These are phyloP conservation scores for Pichia californica DNA, from an alignment of 805 yeast genomes.

Conservation along the genomic window DNA sequence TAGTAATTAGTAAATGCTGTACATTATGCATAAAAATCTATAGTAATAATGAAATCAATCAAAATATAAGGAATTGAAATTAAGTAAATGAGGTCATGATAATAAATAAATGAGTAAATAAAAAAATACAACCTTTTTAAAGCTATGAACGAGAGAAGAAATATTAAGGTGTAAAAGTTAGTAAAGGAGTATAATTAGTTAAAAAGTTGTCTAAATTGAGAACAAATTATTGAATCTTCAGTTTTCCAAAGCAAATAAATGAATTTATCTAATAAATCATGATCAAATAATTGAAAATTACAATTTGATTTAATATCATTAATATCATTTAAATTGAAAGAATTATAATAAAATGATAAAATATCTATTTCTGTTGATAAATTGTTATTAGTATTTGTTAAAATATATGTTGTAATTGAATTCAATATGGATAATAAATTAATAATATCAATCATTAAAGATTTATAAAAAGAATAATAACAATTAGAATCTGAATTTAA, in stretches of 20 bases:
- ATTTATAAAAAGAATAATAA: neutral
- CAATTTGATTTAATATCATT: neutral
- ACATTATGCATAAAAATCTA: too few relatives aligned
- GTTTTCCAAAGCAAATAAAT: constrained; percentile 7
- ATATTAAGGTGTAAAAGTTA: constrained; percentile 31
- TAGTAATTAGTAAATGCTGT: too few relatives aligned
- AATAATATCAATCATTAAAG: constrained; percentile 2
- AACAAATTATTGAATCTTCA: constrained; percentile 3
- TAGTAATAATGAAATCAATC: too few relatives aligned
- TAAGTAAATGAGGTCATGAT: too few relatives aligned
- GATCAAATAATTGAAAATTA: neutral
- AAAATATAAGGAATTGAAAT: too few relatives aligned
- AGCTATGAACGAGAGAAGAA: neutral
- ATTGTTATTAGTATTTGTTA: neutral
- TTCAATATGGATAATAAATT: constrained; percentile 5
- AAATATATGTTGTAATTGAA: constrained; percentile 1
- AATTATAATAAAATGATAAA: neutral
- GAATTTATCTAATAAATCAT: neutral
- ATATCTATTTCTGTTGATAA: neutral
- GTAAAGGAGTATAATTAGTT: neutral
- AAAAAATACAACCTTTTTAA: neutral
- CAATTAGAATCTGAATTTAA: too few relatives aligned
- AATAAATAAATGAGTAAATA: neutral
- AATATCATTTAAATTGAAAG: neutral
- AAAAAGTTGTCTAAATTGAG: constrained; percentile 1